A percentile compares a stretch with the other conserved stretches of the same genome.
These are phyloP conservation scores for Malassezia yamatoensis DNA, from an alignment of 1,284 basidiomycete genomes.

Conservation along the genomic window DNA sequence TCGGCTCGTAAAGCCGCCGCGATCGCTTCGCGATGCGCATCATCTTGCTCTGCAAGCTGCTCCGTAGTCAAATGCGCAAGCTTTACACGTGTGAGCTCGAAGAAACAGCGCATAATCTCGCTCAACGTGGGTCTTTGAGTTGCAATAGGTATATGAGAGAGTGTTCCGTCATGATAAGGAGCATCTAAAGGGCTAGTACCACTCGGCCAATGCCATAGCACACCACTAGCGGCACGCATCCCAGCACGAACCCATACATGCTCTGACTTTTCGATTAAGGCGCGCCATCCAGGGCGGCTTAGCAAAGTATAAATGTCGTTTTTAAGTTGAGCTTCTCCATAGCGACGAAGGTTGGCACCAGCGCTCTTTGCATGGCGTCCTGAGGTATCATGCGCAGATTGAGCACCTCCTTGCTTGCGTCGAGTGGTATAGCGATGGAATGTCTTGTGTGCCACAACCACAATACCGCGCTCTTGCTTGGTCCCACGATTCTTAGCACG, in stretches of 20 bases:
- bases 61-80: constrained; percentile 75
- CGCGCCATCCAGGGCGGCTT: constrained; percentile 30
- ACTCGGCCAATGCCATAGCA: constrained; percentile 43
- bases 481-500: constrained; percentile 11
- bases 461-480: constrained; percentile 48
- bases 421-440: constrained; percentile 98
- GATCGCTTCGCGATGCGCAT: constrained; percentile 26
- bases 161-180: constrained; percentile 46
- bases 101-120: constrained; percentile 75
- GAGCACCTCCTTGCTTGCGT: constrained; percentile 91
- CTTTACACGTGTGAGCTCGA: constrained; percentile 77
- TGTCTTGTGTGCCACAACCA: constrained; percentile 82
- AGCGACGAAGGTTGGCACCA: constrained; percentile 83
- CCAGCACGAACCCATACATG: constrained; percentile 41
- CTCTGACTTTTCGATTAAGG: constrained; percentile 34
- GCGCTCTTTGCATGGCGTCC: constrained; percentile 84
- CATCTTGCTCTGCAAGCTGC: constrained; percentile 57
- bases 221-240: constrained; percentile 32
- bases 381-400: constrained; percentile 80
- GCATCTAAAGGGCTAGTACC: constrained; percentile 36
- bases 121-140: constrained; percentile 63
- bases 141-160: constrained; percentile 32
- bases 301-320: constrained; percentile 57
- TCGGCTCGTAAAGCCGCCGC: constrained; percentile 19
- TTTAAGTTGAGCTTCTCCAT: constrained; percentile 82